Percentiles rank a stretch among this genome's conserved stretches.
Conservation (phyloP, 306 rosid genomes). For the Gastrolobium villosum region DNA sequence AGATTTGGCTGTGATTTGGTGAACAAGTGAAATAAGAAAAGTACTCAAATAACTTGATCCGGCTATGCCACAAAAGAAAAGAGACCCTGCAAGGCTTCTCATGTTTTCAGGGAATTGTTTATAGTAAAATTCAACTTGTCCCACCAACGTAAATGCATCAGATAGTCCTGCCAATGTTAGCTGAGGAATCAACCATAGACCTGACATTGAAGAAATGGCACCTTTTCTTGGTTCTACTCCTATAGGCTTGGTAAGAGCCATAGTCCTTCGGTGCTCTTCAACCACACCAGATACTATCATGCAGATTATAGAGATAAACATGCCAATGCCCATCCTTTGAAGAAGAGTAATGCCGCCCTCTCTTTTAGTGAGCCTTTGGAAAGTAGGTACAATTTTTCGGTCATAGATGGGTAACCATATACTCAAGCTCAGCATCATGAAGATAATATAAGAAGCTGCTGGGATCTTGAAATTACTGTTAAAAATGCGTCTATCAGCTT, state of each 20-base stretch:
- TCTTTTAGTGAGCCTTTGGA: slow-evolving; percentile 63
- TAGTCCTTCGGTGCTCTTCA: slow-evolving; percentile 59
- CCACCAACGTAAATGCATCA: slow-evolving; percentile 67
- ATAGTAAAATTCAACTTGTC: slow-evolving; percentile 82
- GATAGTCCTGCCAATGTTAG: slow-evolving; percentile 63
- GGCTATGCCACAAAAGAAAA: slow-evolving; percentile 60
- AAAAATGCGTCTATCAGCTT: slow-evolving; percentile 66
- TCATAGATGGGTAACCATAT: slow-evolving; percentile 81
- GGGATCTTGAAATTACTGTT: slow-evolving; percentile 68
- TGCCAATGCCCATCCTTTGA: slow-evolving; percentile 86
- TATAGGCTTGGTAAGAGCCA: slow-evolving; percentile 59
- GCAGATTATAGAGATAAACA: slow-evolving; percentile 56
- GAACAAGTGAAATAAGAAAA: slow-evolving; percentile 53
- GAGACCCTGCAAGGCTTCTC: slow-evolving; percentile 88
- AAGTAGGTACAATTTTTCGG: slow-evolving; percentile 64
- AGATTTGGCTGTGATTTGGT: slow-evolving; percentile 25
- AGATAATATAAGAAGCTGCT: slow-evolving; percentile 72
- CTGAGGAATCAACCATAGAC: slow-evolving; percentile 85
- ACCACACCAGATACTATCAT: slow-evolving; percentile 68
- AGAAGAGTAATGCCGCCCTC: slow-evolving; percentile 87
- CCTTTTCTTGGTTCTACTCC: slow-evolving; percentile 73
- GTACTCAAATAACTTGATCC: slow-evolving; percentile 60
- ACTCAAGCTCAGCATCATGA: slow-evolving; percentile 73
- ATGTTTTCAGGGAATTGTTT: slow-evolving; percentile 95
- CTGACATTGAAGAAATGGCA: slow-evolving; percentile 82